Conservation (phyloP, 2,329 filamentous ascomycete genomes). For the Xenoacremonium recifei region DNA sequence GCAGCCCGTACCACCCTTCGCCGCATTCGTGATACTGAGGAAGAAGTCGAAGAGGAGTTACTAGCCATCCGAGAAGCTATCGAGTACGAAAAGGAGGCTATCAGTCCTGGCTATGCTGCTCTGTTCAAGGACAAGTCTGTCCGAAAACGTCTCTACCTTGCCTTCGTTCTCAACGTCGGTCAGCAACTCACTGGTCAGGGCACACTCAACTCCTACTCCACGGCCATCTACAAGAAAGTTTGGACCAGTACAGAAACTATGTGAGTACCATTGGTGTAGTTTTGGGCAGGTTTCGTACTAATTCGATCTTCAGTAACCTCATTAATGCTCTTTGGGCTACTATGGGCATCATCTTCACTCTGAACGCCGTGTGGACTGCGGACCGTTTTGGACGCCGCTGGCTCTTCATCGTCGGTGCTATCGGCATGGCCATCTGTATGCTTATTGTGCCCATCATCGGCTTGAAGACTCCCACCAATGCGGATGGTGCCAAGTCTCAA, state of each 20-base stretch:
- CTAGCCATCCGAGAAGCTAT: constrained; percentile 64
- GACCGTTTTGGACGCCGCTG: constrained; percentile 70
- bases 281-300: background rate
- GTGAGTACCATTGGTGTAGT: constrained; percentile 1
- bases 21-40: constrained; percentile 61
- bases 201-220: constrained; percentile 70
- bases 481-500: constrained; percentile 52
- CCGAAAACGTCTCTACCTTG: constrained; percentile 64
- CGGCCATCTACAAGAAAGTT: constrained; percentile 71
- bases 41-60: constrained; percentile 67
- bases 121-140: constrained; percentile 70
- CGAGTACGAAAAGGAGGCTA: constrained; percentile 69
- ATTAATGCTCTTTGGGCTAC: constrained; percentile 76
- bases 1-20: constrained; percentile 56
- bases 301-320: constrained; percentile 41
- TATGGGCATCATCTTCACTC: constrained; percentile 69
- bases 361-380: constrained; percentile 72
- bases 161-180: constrained; percentile 66
- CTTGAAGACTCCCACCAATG: constrained; percentile 49
- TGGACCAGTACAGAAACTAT: constrained; percentile 59
- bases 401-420: constrained; percentile 65
- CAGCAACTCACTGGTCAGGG: constrained; percentile 73
- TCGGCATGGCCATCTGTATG: constrained; percentile 71
- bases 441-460: constrained; percentile 53
- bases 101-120: constrained; percentile 60